A percentile compares a stretch with the other conserved stretches of the same genome.
phyloP scores from a whole-genome alignment of 1,284 basidiomycete species.

The Apiotrichum sp. region DNA sequence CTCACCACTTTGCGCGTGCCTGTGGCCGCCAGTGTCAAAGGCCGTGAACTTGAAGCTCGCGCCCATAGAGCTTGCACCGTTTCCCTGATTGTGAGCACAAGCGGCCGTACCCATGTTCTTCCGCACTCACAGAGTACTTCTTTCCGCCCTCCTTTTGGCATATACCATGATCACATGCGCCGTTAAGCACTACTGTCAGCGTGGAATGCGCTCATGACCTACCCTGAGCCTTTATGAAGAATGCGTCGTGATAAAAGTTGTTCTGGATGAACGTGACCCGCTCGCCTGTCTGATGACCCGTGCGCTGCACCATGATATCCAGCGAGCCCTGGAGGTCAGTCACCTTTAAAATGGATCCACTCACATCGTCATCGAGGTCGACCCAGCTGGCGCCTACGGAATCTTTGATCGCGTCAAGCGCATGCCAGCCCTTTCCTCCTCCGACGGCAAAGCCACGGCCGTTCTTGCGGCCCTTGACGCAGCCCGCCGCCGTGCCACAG shows the following conservation, averaged over 20 bases:
- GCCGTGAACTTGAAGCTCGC: slow-evolving; percentile 97
- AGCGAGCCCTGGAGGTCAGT: slow-evolving; percentile 65
- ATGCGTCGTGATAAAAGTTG: slow-evolving; percentile 97
- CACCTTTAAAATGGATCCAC: slow-evolving; percentile 30
- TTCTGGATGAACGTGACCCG: slow-evolving; percentile 81
- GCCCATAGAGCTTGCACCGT: slow-evolving; percentile 88
- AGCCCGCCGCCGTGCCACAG: slow-evolving; percentile 52
- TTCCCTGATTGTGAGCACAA: slow-evolving; percentile 56
- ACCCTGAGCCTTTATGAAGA: slow-evolving; percentile 96
- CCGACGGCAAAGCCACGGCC: slow-evolving; percentile 61
- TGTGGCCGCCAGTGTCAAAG: slow-evolving; percentile 80
- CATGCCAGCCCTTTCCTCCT: slow-evolving; percentile 57
- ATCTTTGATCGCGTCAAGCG: slow-evolving; percentile 65
- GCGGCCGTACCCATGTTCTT: background rate
- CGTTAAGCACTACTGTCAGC: slow-evolving; percentile 66
- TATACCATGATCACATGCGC: slow-evolving; percentile 73
- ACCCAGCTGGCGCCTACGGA: slow-evolving; percentile 74
- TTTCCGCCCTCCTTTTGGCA: slow-evolving; percentile 60
- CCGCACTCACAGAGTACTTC: slow-evolving; percentile 61
- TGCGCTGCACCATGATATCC: slow-evolving; percentile 84
- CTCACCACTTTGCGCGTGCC: slow-evolving; percentile 81
- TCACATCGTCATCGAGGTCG: slow-evolving; percentile 92
- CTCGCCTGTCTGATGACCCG: slow-evolving; percentile 54
- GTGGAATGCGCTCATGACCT: slow-evolving; percentile 23
- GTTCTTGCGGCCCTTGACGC: slow-evolving; percentile 15